Evolutionary conservation across 2,329 filamentous ascomycete species (phyloP), one percentile per base, ranked within the genome.

Genomic region (Karstenula rhodostoma): DNA sequence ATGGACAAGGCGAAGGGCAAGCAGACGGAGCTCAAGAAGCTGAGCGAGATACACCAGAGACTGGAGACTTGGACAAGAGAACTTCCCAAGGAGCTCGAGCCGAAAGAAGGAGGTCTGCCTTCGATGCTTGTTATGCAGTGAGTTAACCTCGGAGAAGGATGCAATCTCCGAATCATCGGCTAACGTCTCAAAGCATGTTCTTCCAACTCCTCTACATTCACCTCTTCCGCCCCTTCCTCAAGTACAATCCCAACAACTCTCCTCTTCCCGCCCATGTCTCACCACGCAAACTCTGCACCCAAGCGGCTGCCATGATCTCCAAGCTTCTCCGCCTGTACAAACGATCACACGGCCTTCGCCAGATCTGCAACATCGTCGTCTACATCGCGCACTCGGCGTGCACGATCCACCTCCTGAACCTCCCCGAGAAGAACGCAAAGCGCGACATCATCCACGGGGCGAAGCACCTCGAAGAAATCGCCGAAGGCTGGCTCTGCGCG

Each of bases 291-390:
- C 88, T 96, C 56, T 97, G 94, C 79, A 95, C 93, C 0, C 91
- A 94, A 72, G 94, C 95, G 56, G 94, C 95, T 0, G 89, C 90
- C 1, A 89, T 90, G 65, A 95, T 98, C 57, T 97, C 94, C 0
- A 98, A 97, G 73, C 82, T 97, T n/a, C 90, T 97, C 80, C 89
- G 95, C 0, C 81, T 97, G 1, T 99, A 98, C 80, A 97, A 96
- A 77, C 92, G 94, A 67, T 90, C 90, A 1, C 96, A 97, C 77
- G 93, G 94, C 10, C 81, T 98, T 13, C 89, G 93, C 4, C 94
- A 98, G 75, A 97, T 99, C 35, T 96, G 92, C 80, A 98, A 98
- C 72, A 93, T 98, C 69, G 94, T 91, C 3, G 93, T 98, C 0
- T 99, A 99, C 77, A 97, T 98, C 79, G 86, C 91, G 0, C 94